These are phyloP conservation scores for Cordyceps farinosa DNA, from an alignment of 2,329 filamentous ascomycete species.

Conservation along the genomic window DNA sequence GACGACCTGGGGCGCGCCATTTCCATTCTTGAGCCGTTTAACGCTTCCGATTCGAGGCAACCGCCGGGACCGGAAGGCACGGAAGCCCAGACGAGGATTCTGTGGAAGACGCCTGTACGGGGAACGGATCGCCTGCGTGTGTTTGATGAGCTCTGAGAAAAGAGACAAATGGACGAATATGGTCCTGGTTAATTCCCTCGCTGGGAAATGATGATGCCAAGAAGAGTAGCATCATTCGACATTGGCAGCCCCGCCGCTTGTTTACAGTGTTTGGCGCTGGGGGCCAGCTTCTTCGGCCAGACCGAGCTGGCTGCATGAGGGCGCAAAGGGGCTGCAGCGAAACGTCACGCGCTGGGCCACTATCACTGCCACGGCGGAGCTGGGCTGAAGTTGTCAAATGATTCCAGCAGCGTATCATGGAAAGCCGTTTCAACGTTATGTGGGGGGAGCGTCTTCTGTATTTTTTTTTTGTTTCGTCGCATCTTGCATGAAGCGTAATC, in stretches of 20 bases:
- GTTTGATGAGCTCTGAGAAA: conserved; percentile 45
- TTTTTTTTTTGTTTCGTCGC: conserved; percentile 3
- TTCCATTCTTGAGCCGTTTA: conserved; percentile 18
- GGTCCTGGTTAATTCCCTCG: background rate
- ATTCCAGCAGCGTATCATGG: background rate
- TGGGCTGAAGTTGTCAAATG: background rate
- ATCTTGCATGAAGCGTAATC: conserved; percentile 6
- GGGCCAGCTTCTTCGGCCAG: background rate
- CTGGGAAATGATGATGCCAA: background rate
- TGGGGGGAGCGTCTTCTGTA: background rate
- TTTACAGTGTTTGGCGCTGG: background rate
- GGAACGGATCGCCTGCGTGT: conserved; percentile 38
- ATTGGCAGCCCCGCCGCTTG: background rate
- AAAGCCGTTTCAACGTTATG: background rate
- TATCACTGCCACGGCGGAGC: background rate
- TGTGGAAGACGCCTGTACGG: conserved; percentile 27
- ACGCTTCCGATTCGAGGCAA: conserved; percentile 19
- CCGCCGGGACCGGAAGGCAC: conserved; percentile 21
- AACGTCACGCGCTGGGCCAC: conserved; percentile 9
- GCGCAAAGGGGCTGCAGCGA: background rate
- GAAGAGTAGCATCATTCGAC: conserved; percentile 1
- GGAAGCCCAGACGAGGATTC: conserved; percentile 22
- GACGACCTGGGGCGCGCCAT: conserved; percentile 12
- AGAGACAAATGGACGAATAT: background rate
- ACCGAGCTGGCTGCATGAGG: conserved; percentile 3